Evolutionary conservation across 441 rosid species (phyloP).

Genomic region (Manihot esculenta): DNA sequence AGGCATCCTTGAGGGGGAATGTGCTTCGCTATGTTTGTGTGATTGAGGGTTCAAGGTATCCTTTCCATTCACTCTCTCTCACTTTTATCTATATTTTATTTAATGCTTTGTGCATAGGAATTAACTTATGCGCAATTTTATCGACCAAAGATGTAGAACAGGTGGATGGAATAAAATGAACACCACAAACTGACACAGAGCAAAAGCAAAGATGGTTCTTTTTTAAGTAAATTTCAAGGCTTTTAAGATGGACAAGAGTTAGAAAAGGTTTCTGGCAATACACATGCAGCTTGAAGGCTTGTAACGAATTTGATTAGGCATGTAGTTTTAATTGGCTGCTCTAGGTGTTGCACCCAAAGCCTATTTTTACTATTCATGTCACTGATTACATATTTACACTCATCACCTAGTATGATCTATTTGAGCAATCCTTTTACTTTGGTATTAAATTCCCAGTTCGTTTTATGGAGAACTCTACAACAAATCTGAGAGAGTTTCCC

Average conservation of each 20-base stretch:
- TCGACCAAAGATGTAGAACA: background rate
- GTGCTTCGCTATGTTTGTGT: conserved; percentile 92
- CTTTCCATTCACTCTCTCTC: background rate
- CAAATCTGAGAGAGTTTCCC: too few relatives aligned
- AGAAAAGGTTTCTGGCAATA: background rate
- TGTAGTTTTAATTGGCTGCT: conserved; percentile 1
- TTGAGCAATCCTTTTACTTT: too few relatives aligned
- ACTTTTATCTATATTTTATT: background rate
- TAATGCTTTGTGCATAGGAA: background rate
- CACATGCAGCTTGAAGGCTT: background rate
- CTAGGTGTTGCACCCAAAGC: background rate
- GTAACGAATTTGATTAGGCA: background rate
- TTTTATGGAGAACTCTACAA: too few relatives aligned
- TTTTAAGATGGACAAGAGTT: background rate
- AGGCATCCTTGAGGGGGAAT: conserved; percentile 65
- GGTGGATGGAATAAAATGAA: background rate
- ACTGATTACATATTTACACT: too few relatives aligned
- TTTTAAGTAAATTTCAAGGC: background rate
- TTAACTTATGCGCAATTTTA: background rate
- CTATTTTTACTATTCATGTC: too few relatives aligned
- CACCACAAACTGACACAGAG: background rate
- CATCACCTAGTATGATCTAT: too few relatives aligned
- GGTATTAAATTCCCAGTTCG: too few relatives aligned
- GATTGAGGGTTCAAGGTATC: conserved; percentile 77
- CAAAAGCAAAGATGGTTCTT: background rate